Conservation (phyloP, 306 rosid genomes). For the Prunus dulcis region DNA sequence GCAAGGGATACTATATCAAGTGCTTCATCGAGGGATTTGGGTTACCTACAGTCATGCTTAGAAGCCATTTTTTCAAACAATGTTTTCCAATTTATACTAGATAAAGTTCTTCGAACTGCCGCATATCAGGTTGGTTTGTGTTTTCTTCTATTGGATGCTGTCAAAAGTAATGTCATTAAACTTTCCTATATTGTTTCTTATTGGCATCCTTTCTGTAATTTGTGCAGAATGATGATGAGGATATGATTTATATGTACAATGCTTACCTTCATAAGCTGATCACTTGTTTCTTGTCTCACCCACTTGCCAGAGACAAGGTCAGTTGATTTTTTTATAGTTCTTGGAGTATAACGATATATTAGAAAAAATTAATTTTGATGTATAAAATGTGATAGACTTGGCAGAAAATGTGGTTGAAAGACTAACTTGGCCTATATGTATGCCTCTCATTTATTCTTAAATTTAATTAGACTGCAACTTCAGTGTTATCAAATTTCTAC, state of each 20-base stretch:
- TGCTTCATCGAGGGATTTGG: conserved; percentile 64
- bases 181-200: conserved; percentile 10
- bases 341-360: neutral
- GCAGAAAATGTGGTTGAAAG: neutral
- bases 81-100: conserved; percentile 75
- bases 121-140: conserved; percentile 72
- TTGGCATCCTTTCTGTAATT: conserved; percentile 22
- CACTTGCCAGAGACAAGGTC: conserved; percentile 94
- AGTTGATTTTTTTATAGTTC: conserved; percentile 22
- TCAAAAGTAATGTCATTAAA: neutral
- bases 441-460: neutral
- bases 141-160: neutral
- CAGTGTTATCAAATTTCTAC: neutral
- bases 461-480: neutral
- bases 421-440: neutral
- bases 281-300: conserved; percentile 81
- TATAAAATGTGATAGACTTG: neutral
- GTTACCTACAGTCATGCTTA: conserved; percentile 62
- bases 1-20: conserved; percentile 56
- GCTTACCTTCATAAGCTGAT: conserved; percentile 92
- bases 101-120: conserved; percentile 77
- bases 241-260: conserved; percentile 88
- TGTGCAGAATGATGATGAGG: conserved; percentile 91
- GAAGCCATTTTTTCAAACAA: conserved; percentile 78
- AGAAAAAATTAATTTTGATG: neutral